A percentile compares a stretch with the other conserved stretches of the same genome.
phyloP scores from a whole-genome alignment of 495 filamentous ascomycete species.

The Trichoderma asperelloides region DNA sequence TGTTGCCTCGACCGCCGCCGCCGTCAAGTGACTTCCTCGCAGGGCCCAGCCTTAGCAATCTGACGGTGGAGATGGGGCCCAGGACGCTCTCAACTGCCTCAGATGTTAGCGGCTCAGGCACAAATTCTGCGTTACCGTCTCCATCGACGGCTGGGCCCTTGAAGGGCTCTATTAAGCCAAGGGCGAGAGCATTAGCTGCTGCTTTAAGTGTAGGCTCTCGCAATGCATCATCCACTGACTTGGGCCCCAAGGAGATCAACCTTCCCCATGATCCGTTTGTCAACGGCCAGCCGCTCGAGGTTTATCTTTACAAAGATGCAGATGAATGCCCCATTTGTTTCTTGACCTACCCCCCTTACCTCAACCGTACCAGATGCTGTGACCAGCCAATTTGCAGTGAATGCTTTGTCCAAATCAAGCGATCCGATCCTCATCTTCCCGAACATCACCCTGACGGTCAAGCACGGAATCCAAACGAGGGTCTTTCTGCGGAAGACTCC shows the following conservation, averaged over 20 bases:
- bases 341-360: slow-evolving; percentile 86
- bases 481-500: slow-evolving; percentile 34
- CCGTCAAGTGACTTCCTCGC: slow-evolving; percentile 24
- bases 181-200: slow-evolving; percentile 72
- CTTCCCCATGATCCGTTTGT: slow-evolving; percentile 78
- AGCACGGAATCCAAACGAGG: slow-evolving; percentile 33
- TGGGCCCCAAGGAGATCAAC: slow-evolving; percentile 64
- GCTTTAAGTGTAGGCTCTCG: slow-evolving; percentile 63
- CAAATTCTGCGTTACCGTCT: slow-evolving; percentile 46
- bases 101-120: slow-evolving; percentile 43
- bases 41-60: slow-evolving; percentile 44
- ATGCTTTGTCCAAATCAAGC: slow-evolving; percentile 98
- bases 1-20: slow-evolving; percentile 39
- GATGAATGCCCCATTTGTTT: slow-evolving; percentile 95
- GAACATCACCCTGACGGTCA: slow-evolving; percentile 63
- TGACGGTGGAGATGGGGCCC: slow-evolving; percentile 68
- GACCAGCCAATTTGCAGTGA: slow-evolving; percentile 97
- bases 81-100: slow-evolving; percentile 69
- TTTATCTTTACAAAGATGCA: slow-evolving; percentile 84
- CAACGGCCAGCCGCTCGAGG: slow-evolving; percentile 85
- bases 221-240: slow-evolving; percentile 57
- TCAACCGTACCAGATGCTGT: slow-evolving; percentile 94
- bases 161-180: slow-evolving; percentile 28
- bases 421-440: slow-evolving; percentile 89
- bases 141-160: slow-evolving; percentile 40